phyloP scores from a whole-genome alignment of 306 rosid species.

The Aeschynomene evenia region DNA sequence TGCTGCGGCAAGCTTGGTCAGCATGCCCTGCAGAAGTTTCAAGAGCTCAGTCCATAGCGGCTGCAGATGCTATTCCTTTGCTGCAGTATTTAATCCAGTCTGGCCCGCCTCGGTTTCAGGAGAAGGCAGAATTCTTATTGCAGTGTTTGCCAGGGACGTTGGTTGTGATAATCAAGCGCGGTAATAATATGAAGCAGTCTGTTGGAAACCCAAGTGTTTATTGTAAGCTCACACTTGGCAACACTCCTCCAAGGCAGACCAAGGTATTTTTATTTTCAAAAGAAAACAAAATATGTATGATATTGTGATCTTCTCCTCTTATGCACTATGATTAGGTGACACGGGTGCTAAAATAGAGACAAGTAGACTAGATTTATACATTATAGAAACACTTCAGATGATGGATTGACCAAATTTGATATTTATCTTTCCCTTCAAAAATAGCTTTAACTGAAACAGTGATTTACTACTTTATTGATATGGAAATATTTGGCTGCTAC shows the following conservation, averaged over 20 bases:
- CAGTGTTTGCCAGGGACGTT: constrained; percentile 98
- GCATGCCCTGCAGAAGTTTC: constrained; percentile 98
- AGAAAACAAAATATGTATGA: not conserved
- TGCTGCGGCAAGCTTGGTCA: constrained; percentile 99
- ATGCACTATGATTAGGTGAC: constrained; percentile 12
- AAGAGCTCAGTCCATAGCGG: constrained; percentile 94
- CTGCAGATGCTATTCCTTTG: constrained; percentile 98
- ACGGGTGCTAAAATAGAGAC: not conserved
- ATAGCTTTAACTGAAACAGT: constrained; percentile 4
- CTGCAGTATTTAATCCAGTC: constrained; percentile 94
- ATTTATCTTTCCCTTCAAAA: not conserved
- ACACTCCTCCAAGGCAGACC: constrained; percentile 87
- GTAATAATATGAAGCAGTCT: constrained; percentile 97
- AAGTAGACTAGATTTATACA: not conserved
- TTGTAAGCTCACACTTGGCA: constrained; percentile 96
- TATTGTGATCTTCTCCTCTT: constrained; percentile 16
- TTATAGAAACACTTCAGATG: not conserved
- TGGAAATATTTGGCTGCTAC: constrained; percentile 17
- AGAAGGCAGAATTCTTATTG: constrained; percentile 90
- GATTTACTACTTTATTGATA: constrained; percentile 1
- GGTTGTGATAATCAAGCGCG: constrained; percentile 87
- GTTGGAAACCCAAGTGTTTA: constrained; percentile 96
- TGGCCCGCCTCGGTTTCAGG: constrained; percentile 96
- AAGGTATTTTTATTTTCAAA: constrained; percentile 47
- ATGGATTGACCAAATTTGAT: constrained; percentile 10